Evolutionary conservation across 2,329 filamentous ascomycete genomes (phyloP).

Genomic region (Aspergillus viridinutans): DNA sequence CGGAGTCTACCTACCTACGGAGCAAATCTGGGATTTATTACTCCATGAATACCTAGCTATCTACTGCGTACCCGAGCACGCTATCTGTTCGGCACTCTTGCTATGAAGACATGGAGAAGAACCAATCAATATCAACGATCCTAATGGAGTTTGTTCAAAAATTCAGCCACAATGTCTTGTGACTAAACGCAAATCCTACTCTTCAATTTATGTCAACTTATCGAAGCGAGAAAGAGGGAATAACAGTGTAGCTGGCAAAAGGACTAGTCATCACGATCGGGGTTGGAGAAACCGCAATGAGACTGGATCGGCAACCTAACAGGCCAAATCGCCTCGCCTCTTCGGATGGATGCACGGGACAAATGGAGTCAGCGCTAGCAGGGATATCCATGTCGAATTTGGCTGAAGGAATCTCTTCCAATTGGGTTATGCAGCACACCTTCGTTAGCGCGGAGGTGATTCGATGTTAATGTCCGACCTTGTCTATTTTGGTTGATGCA

Average conservation of each 20-base stretch:
- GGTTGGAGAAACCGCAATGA: background rate
- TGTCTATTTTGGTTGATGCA: background rate
- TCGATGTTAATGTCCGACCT: background rate
- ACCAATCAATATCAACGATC: too few relatives aligned
- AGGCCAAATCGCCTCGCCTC: background rate
- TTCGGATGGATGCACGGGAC: background rate
- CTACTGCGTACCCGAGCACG: too few relatives aligned
- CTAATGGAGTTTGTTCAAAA: background rate
- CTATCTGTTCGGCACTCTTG: background rate
- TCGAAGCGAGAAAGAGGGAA: background rate
- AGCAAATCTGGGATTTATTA: background rate
- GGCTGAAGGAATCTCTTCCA: background rate
- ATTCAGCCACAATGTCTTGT: background rate
- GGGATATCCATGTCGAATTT: background rate
- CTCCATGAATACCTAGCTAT: background rate
- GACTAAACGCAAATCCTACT: background rate
- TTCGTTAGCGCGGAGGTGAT: background rate
- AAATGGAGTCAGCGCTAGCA: background rate
- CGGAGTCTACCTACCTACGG: too few relatives aligned
- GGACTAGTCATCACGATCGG: background rate
- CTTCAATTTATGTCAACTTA: background rate
- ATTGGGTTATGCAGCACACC: background rate
- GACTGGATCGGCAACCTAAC: background rate
- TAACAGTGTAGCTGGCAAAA: too few relatives aligned
- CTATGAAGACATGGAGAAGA: too few relatives aligned